phyloP scores from a whole-genome alignment of 2,329 filamentous ascomycete species.

The Thielaviopsis populi region DNA sequence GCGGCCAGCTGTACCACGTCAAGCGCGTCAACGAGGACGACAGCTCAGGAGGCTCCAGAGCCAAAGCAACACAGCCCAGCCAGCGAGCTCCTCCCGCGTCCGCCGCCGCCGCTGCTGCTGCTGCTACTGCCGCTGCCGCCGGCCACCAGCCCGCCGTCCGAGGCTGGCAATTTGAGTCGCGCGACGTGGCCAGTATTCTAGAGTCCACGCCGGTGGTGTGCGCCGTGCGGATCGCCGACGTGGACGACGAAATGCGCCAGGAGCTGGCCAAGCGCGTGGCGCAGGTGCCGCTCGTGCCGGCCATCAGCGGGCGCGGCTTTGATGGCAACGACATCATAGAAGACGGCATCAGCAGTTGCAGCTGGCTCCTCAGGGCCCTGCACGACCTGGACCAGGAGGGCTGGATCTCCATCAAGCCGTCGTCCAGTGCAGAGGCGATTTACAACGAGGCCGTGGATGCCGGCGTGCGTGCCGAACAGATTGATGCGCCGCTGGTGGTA shows the following conservation, averaged over 20 bases:
- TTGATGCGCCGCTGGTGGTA: constrained; percentile 10
- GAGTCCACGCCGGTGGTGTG: constrained; percentile 10
- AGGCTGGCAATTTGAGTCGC: constrained; percentile 9
- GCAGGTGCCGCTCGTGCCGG: constrained; percentile 2
- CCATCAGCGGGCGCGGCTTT: background rate
- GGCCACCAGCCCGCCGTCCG: background rate
- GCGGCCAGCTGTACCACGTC: constrained; percentile 12
- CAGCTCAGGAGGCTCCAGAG: background rate
- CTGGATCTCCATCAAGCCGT: constrained; percentile 13
- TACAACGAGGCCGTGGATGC: constrained; percentile 14
- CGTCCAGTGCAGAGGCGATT: background rate
- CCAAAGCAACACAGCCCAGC: background rate
- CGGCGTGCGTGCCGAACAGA: constrained; percentile 7
- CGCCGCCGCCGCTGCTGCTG: background rate
- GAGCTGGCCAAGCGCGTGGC: constrained; percentile 10
- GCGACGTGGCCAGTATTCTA: constrained; percentile 7
- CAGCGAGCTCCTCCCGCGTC: background rate
- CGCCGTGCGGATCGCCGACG: constrained; percentile 10
- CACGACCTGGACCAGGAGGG: constrained; percentile 14
- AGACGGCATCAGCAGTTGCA: constrained; percentile 13
- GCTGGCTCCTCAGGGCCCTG: constrained; percentile 11
- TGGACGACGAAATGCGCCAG: constrained; percentile 7
- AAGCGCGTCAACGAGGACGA: background rate
- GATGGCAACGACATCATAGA: constrained; percentile 13
- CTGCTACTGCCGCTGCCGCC: background rate